These are phyloP conservation scores for Dillenia suffruticosa DNA, from an alignment of 164 flowering plant genomes.

Conservation along the genomic window DNA sequence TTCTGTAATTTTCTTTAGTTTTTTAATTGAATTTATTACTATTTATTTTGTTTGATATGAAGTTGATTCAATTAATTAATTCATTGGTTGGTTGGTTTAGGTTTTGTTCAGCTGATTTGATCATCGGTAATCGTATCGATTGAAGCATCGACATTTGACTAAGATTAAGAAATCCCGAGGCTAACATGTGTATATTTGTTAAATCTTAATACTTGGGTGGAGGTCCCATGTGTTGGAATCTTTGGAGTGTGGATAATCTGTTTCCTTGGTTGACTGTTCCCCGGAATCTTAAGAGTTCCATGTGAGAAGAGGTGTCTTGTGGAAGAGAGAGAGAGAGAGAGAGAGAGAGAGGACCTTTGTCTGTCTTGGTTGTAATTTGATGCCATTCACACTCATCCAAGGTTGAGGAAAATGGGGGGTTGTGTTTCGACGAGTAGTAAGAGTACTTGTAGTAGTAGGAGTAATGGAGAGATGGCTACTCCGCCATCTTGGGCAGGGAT, in stretches of 20 bases:
- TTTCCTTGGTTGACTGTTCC: constrained; percentile 22
- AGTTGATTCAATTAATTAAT: constrained; percentile 5
- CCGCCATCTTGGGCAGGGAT: constrained; percentile 33
- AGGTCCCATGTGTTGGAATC: constrained; percentile 25
- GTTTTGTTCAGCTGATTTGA: constrained; percentile 35
- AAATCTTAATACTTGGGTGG: constrained; percentile 11
- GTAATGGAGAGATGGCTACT: constrained; percentile 30
- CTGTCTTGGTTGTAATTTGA: constrained; percentile 10
- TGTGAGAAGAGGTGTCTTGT: constrained; percentile 26
- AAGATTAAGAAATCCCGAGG: constrained; percentile 12
- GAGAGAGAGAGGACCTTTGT: constrained; percentile 9
- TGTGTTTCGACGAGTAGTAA: constrained; percentile 59
- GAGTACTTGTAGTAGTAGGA: constrained; percentile 25
- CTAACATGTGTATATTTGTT: constrained; percentile 7
- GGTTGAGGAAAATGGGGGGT: constrained; percentile 57
- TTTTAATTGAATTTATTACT: constrained; percentile 8
- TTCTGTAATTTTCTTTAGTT: constrained; percentile 5
- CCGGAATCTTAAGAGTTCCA: constrained; percentile 6
- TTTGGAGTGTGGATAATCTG: constrained; percentile 16
- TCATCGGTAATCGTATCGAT: constrained; percentile 17
- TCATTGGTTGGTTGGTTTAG: constrained; percentile 9
- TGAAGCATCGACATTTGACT: constrained; percentile 36
- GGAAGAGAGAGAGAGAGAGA: constrained; percentile 1
- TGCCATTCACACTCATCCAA: constrained; percentile 16
- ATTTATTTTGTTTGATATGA: constrained; percentile 13